These are phyloP conservation scores for Termitomyces sp. DNA, from an alignment of 768 basidiomycete genomes.

Conservation along the genomic window DNA sequence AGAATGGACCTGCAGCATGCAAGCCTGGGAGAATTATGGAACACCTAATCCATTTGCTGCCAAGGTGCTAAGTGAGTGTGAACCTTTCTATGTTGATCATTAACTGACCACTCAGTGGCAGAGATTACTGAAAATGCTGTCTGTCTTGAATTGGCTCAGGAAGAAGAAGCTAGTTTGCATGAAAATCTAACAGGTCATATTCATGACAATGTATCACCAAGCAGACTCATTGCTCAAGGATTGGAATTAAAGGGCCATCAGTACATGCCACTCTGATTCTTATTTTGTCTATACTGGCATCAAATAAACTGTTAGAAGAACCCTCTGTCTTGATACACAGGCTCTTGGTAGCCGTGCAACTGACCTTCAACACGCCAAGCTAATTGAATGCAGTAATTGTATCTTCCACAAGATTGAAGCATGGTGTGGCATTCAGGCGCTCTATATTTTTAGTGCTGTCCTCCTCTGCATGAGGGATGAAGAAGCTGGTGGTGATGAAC, in stretches of 20 bases:
- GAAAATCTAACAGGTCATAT: not conserved
- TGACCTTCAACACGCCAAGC: slow-evolving; percentile 20
- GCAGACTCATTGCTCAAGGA: slow-evolving; percentile 19
- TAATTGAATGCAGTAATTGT: slow-evolving; percentile 17
- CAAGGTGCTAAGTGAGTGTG: not conserved
- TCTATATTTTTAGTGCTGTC: slow-evolving; percentile 20
- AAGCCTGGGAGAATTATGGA: slow-evolving; percentile 4
- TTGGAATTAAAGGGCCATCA: slow-evolving; percentile 3
- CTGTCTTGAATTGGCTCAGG: slow-evolving; percentile 4
- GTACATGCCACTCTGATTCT: not conserved
- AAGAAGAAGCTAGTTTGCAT: slow-evolving; percentile 2
- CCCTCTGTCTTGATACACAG: slow-evolving; percentile 8
- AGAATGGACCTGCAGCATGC: not conserved
- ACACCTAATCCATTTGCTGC: slow-evolving; percentile 2
- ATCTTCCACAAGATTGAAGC: slow-evolving; percentile 19
- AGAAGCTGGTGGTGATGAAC: not conserved
- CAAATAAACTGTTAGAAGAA: slow-evolving; percentile 5
- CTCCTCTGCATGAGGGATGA: not conserved
- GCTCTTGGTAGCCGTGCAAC: slow-evolving; percentile 21
- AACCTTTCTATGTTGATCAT: no score
- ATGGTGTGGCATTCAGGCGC: slow-evolving; percentile 20
- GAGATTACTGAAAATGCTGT: slow-evolving; percentile 7
- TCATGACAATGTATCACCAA: slow-evolving; percentile 10
- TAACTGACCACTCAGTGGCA: no score
- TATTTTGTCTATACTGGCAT: not conserved